Conservation (phyloP, 345 rosid genomes). For the Brassica napus region DNA sequence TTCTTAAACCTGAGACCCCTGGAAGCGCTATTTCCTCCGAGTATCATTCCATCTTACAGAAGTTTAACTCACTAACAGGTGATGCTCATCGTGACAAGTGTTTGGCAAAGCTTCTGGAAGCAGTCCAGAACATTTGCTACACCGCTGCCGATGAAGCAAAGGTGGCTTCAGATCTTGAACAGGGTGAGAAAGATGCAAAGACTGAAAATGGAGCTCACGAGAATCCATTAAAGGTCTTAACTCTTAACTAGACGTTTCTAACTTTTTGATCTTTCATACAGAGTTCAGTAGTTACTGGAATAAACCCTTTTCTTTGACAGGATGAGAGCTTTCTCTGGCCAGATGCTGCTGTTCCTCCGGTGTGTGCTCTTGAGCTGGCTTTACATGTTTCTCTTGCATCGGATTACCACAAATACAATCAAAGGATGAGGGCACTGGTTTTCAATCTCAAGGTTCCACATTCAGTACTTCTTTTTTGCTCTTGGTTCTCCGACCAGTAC, state of each 20-base stretch:
- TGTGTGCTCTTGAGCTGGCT: conserved; percentile 79
- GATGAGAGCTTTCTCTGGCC: conserved; percentile 6
- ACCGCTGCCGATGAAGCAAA: conserved; percentile 46
- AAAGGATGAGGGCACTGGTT: conserved; percentile 75
- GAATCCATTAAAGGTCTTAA: conserved; percentile 42
- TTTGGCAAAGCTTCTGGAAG: conserved; percentile 85
- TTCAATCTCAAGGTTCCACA: conserved; percentile 81
- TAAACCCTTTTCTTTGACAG: conserved; percentile 41
- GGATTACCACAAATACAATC: conserved; percentile 90
- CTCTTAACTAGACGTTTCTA: too few relatives aligned
- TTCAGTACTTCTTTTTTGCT: neutral
- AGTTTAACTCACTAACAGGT: conserved; percentile 68
- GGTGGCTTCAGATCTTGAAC: conserved; percentile 39
- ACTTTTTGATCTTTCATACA: too few relatives aligned
- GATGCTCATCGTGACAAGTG: conserved; percentile 84
- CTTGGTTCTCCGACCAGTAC: neutral
- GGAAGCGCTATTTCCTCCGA: conserved; percentile 17
- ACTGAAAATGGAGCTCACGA: conserved; percentile 17
- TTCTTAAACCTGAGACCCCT: neutral
- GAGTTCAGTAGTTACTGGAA: neutral
- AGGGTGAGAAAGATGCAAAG: neutral
- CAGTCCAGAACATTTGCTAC: conserved; percentile 63
- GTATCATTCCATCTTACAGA: conserved; percentile 54
- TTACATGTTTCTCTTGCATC: conserved; percentile 66
- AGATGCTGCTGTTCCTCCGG: conserved; percentile 48